These are phyloP conservation scores for Blastocystis sp. DNA, from an alignment of 352 stramenopile genomes.

Conservation along the genomic window DNA sequence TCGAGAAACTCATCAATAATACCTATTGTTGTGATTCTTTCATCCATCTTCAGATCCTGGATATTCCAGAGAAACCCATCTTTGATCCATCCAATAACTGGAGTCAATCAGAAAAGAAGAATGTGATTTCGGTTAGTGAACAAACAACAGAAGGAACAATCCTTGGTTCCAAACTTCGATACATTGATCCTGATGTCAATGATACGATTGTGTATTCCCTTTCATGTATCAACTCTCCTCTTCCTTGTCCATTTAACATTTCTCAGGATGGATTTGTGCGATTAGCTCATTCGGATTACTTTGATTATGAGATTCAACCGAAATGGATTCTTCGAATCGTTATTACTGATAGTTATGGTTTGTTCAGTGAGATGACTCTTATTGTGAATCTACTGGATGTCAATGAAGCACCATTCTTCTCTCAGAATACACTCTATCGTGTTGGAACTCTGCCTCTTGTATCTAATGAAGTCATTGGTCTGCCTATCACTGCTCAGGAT, in stretches of 20 bases:
- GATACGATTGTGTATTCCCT: background rate
- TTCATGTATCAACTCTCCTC: background rate
- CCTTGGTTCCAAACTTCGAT: background rate
- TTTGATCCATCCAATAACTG: background rate
- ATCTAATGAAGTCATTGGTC: background rate
- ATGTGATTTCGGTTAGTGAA: background rate
- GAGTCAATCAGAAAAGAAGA: background rate
- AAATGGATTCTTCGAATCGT: background rate
- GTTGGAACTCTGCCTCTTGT: background rate
- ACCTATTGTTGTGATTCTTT: background rate
- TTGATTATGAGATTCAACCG: background rate
- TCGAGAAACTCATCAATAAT: background rate
- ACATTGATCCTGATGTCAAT: background rate
- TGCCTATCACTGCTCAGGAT: background rate
- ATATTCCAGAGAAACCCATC: background rate
- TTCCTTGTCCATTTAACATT: conserved; percentile 10
- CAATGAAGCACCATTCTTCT: conserved; percentile 1
- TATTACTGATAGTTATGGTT: background rate
- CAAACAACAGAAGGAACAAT: background rate
- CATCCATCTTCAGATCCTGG: background rate
- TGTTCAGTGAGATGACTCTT: background rate
- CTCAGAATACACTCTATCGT: background rate
- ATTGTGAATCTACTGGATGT: background rate
- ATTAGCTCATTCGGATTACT: background rate
- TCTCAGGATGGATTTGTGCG: background rate